phyloP scores from a whole-genome alignment of 192 early-diverging fungal species.

The Gorgonomyces haynaldii region DNA sequence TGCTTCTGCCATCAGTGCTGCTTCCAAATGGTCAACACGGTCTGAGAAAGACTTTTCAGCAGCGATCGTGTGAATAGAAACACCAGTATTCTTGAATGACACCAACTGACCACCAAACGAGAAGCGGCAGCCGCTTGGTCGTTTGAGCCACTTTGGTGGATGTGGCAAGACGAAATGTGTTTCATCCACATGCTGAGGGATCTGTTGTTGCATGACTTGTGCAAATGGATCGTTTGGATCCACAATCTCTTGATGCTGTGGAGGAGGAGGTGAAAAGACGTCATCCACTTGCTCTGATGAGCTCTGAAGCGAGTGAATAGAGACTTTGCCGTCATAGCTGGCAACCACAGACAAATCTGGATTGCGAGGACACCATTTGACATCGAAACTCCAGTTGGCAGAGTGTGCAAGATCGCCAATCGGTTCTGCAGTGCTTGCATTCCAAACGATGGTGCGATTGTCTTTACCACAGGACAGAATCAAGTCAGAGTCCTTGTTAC shows the following conservation, averaged over 20 bases:
- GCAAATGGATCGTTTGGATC: slow-evolving; percentile 67
- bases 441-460: slow-evolving; percentile 87
- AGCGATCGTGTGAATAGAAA: slow-evolving; percentile 55
- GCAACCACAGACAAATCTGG: slow-evolving; percentile 80
- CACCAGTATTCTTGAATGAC: slow-evolving; percentile 47
- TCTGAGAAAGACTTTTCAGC: slow-evolving; percentile 61
- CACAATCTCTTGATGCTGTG: slow-evolving; percentile 6
- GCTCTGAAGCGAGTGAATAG: slow-evolving; percentile 66
- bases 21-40: slow-evolving; percentile 62
- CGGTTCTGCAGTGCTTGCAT: slow-evolving; percentile 65
- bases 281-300: slow-evolving; percentile 20
- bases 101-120: slow-evolving; percentile 87
- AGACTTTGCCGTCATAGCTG: slow-evolving; percentile 90
- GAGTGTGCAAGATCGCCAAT: slow-evolving; percentile 81
- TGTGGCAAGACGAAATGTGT: slow-evolving; percentile 31
- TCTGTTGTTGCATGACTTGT: slow-evolving; percentile 15
- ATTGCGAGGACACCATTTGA: slow-evolving; percentile 89
- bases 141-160: slow-evolving; percentile 90
- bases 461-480: slow-evolving; percentile 93
- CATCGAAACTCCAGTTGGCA: slow-evolving; percentile 93
- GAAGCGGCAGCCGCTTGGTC: slow-evolving; percentile 76
- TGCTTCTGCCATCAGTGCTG: slow-evolving; percentile 34
- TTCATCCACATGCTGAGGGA: slow-evolving; percentile 1
- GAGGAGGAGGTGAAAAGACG: slow-evolving; percentile 11
- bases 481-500: slow-evolving; percentile 83